Base-by-base conservation (phyloP, 2,329 filamentous ascomycete genomes). In the Cladosporium sp. region DNA sequence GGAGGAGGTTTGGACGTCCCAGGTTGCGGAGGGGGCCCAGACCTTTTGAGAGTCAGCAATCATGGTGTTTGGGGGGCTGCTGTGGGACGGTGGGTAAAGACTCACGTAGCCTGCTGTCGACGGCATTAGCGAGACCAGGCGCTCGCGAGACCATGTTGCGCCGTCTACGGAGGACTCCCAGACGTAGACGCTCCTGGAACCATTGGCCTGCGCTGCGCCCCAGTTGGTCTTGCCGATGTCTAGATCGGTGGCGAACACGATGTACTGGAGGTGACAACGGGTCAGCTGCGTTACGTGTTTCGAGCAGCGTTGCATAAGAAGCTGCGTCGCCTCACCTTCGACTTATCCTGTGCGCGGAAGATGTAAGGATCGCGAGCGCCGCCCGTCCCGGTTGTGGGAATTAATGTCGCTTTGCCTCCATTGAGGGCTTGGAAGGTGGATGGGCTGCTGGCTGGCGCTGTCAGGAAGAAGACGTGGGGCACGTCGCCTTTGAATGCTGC, bases 341-440 rank as follows among this genome's bases (percentile, higher is more conserved):
- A 60, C 16, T 60, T 46, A 31, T 60, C 57, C 21, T 60, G 11
- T 14, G 57, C 57, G 14, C 57, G 57, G 28, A 60, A 60, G 5
- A 60, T 60, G 26, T 49, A 60, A n/a, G 57, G 57, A 31, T 60
- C 57, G 10, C 57, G 57, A 21, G 57, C 57, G 14, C 57, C 57
- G 12, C 57, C 57, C 1, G 57, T 60, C n/a, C 57, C 40, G 11
- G 40, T 60, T 3, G 57, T 60, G 4, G 57, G 57, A 21, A 60
- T 60, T 18, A 60, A 10, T 3, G 57, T 60, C 3, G 40, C 57
- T 49, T 18, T 14, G 28, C 40, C 57, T 31, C 57, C 57, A 31
- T 60, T 60, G 14, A 60, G 40, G 18, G 40, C 57, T 40, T 60
- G 40, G 18, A 60, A 60, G 3, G 57, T 60, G 6, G 57, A 49